Evolutionary conservation across 441 rosid genomes (phyloP).

Genomic region (Kokia cookei): DNA sequence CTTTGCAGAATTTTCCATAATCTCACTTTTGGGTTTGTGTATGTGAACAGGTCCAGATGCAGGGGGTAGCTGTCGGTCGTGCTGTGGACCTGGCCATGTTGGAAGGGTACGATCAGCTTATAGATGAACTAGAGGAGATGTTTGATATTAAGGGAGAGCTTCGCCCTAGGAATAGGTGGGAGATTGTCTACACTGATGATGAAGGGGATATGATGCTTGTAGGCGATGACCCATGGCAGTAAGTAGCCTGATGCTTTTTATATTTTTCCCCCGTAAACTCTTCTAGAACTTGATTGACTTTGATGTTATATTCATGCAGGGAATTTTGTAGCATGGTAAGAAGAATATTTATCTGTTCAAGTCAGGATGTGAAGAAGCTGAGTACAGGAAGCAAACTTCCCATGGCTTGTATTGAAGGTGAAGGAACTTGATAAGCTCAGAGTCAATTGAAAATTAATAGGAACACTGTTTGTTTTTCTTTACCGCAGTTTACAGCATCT

Average conservation of each 20-base stretch:
- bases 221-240: slow-evolving; percentile 71
- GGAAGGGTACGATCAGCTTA: slow-evolving; percentile 50
- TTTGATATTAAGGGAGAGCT: slow-evolving; percentile 58
- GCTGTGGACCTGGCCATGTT: slow-evolving; percentile 52
- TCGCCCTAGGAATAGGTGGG: slow-evolving; percentile 45
- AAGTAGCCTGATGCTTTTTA: slow-evolving; percentile 18
- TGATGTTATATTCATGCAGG: slow-evolving; percentile 20
- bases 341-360: slow-evolving; percentile 58
- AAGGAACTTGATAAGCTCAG: slow-evolving; percentile 44
- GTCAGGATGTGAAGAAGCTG: slow-evolving; percentile 71
- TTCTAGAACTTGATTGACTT: not conserved
- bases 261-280: not conserved
- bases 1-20: not conserved
- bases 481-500: not conserved
- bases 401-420: slow-evolving; percentile 32
- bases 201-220: slow-evolving; percentile 81
- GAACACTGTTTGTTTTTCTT: not conserved
- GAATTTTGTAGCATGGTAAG: slow-evolving; percentile 72
- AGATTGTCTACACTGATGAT: slow-evolving; percentile 64
- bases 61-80: slow-evolving; percentile 63
- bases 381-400: slow-evolving; percentile 42
- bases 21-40: not conserved
- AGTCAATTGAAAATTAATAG: slow-evolving; percentile 24
- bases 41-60: slow-evolving; percentile 62
- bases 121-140: slow-evolving; percentile 58